phyloP scores from a whole-genome alignment of 495 filamentous ascomycete genomes.

The Aspergillus wentii region DNA sequence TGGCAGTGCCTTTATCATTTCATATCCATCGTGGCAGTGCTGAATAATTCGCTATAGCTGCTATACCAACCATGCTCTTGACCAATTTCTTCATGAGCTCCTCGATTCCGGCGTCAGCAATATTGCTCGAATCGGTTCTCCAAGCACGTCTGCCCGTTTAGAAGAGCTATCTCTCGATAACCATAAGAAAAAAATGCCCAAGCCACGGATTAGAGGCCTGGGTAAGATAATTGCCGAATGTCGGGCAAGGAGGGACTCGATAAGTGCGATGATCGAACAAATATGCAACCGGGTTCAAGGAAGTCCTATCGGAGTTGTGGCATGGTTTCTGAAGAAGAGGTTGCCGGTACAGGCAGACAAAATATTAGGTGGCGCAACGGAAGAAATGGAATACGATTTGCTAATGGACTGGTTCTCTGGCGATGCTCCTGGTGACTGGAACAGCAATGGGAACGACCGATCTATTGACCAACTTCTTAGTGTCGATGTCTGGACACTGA shows the following conservation, averaged over 20 bases:
- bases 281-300: not conserved
- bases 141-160: constrained; percentile 28
- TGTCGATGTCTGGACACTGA: constrained; percentile 10
- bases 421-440: constrained; percentile 2
- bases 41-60: constrained; percentile 21
- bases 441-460: not conserved
- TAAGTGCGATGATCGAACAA: not conserved
- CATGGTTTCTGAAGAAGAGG: not conserved
- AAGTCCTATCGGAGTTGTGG: not conserved
- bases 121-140: constrained; percentile 60
- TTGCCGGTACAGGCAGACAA: not conserved
- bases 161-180: constrained; percentile 11
- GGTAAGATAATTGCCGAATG: not conserved
- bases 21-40: not conserved
- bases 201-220: not conserved
- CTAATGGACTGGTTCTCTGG: constrained; percentile 1
- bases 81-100: constrained; percentile 58
- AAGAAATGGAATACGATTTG: not conserved
- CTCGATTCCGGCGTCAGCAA: constrained; percentile 44
- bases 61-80: constrained; percentile 66
- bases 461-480: constrained; percentile 6
- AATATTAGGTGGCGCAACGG: not conserved
- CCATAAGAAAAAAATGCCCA: constrained; percentile 1
- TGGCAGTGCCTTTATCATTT: not conserved
- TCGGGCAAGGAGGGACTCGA: not conserved